Base-by-base conservation (phyloP, 164 flowering plant species). In the Malania oleifera region DNA sequence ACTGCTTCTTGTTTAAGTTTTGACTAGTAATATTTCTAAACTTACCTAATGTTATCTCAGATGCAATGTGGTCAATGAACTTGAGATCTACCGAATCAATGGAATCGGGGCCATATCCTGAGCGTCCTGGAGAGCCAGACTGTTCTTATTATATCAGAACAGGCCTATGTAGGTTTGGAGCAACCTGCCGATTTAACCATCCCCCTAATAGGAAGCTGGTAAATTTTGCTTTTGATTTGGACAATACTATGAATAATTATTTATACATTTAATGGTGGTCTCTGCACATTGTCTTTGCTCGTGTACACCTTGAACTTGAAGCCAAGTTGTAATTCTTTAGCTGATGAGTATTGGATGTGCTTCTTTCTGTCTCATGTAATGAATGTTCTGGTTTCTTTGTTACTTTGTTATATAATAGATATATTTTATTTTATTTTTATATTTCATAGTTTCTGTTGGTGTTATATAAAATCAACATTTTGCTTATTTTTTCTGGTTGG, bases 101-200 rank as follows among this genome's bases (percentile, higher is more conserved):
- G 85, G 99, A 90, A 49, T 58, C 78, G 51, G 84, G 84, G 60
- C 69, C 80, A 19, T 91, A 83, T 66, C 99, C 97, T 23, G 96
- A 85, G 72, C 95, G 93, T 46, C 88, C 85, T 19, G 98, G 89
- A 31, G 98, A 86, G 71, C 90, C 75, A 56, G 97, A 95, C 66
- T 95, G 99, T 72, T 74, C 93, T 37, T 95, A 83, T 65, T 95
- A 91, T 63, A 77, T 91, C 57, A 77, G 96, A 74, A 95, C 99
- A 17, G 99, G 99, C 31, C 79, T 82, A 24, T 93, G 99, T 65
- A 81, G 95, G 75, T 93, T 80, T 80, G 99, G 99, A 20, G 70
- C 80, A 49, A 76, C 91, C 4, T 93, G 99, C 60, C 81, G 99
- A 46, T 93, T 82, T 69, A 93, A 90, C 74, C 99, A 93, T 70